Percentiles rank a stretch among this genome's conserved stretches.
phyloP scores from a whole-genome alignment of 1,284 basidiomycete species.

The Moesziomyces sp. region DNA sequence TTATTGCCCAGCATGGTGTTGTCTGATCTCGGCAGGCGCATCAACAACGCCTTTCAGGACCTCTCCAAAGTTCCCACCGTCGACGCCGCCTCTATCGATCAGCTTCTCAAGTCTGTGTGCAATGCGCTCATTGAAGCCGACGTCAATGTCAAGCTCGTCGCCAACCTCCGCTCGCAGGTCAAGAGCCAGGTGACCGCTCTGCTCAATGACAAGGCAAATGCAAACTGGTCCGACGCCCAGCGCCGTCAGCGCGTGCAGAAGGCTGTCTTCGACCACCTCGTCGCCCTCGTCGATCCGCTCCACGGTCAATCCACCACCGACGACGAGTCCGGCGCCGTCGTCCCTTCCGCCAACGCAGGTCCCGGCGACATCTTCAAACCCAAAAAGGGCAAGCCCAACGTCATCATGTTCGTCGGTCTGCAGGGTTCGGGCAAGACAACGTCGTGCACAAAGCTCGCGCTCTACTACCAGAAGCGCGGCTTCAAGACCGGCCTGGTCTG shows the following conservation, averaged over 20 bases:
- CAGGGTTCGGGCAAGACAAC: slow-evolving; percentile 98
- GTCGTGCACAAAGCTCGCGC: slow-evolving; percentile 80
- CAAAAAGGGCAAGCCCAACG: slow-evolving; percentile 91
- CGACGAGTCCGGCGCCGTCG: slow-evolving; percentile 35
- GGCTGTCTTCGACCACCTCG: slow-evolving; percentile 94
- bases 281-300: slow-evolving; percentile 84
- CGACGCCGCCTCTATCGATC: slow-evolving; percentile 76
- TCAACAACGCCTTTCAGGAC: slow-evolving; percentile 92
- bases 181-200: slow-evolving; percentile 74
- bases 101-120: slow-evolving; percentile 91
- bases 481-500: slow-evolving; percentile 99
- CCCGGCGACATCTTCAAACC: slow-evolving; percentile 82
- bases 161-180: slow-evolving; percentile 85
- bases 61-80: slow-evolving; percentile 80
- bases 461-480: slow-evolving; percentile 95
- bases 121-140: slow-evolving; percentile 94
- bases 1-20: slow-evolving; percentile 80
- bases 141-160: slow-evolving; percentile 96
- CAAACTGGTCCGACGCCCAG: slow-evolving; percentile 56
- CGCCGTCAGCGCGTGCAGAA: slow-evolving; percentile 62
- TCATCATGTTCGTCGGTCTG: slow-evolving; percentile 79
- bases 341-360: slow-evolving; percentile 25
- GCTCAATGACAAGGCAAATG: slow-evolving; percentile 62
- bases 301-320: slow-evolving; percentile 52
- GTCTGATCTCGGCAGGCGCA: slow-evolving; percentile 90